These are phyloP conservation scores for Talaromyces sp. DNA, from an alignment of 2,329 filamentous ascomycete species.

Conservation along the genomic window DNA sequence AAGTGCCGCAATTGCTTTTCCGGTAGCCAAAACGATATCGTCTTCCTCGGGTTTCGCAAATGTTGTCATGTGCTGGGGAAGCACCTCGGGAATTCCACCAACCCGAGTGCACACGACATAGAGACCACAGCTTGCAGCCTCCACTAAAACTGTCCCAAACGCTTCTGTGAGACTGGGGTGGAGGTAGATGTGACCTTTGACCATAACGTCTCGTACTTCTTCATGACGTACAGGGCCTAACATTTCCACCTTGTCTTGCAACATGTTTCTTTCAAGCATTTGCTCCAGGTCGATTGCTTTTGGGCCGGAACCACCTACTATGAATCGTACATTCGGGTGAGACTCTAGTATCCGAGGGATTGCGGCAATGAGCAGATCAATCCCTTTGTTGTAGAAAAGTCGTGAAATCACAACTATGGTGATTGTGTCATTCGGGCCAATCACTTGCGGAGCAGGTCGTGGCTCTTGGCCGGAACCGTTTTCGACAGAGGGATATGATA, in stretches of 20 bases:
- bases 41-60: conserved; percentile 97
- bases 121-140: conserved; percentile 89
- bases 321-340: conserved; percentile 90
- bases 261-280: conserved; percentile 90
- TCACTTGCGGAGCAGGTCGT: conserved; percentile 56
- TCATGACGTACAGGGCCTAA: conserved; percentile 90
- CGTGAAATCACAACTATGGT: conserved; percentile 97
- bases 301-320: conserved; percentile 91
- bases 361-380: conserved; percentile 89
- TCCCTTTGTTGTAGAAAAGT: conserved; percentile 98
- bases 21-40: conserved; percentile 83
- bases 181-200: conserved; percentile 91
- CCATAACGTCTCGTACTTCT: conserved; percentile 95
- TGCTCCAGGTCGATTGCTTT: conserved; percentile 98
- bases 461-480: conserved; percentile 19
- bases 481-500: conserved; percentile 43
- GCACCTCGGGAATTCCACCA: conserved; percentile 91
- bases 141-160: conserved; percentile 95
- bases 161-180: conserved; percentile 94
- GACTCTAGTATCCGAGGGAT: conserved; percentile 86
- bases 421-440: conserved; percentile 79
- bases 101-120: conserved; percentile 97
- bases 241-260: conserved; percentile 90
- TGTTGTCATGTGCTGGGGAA: conserved; percentile 93
- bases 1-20: conserved; percentile 78